Evolutionary conservation across 208 protist species (phyloP).

Genomic region (Wallacemonas sp.): DNA sequence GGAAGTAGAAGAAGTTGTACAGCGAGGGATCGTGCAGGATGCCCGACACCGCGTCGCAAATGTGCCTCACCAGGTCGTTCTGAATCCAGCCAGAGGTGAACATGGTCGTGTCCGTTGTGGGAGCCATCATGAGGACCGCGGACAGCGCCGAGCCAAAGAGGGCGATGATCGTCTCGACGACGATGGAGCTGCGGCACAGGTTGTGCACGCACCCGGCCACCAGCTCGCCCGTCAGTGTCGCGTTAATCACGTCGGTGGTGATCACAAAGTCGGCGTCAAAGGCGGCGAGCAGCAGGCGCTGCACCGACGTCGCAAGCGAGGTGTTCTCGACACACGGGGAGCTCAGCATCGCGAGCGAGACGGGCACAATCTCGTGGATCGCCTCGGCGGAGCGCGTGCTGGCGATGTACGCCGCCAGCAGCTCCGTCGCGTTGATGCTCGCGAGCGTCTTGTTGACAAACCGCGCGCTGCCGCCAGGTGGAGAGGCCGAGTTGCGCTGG

Average conservation of each 20-base stretch:
- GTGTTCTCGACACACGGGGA: conserved; percentile 18
- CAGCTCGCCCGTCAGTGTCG: conserved; percentile 34
- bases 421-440: conserved; percentile 31
- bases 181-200: conserved; percentile 46
- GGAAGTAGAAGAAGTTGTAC: conserved; percentile 76
- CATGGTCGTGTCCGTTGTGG: conserved; percentile 36
- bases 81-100: conserved; percentile 61
- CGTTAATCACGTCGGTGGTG: conserved; percentile 50
- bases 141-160: conserved; percentile 62
- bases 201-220: conserved; percentile 35
- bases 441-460: not conserved
- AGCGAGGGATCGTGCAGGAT: conserved; percentile 33
- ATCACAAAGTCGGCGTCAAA: conserved; percentile 55
- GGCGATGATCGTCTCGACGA: conserved; percentile 66
- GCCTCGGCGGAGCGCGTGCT: not conserved
- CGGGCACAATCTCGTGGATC: conserved; percentile 26
- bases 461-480: not conserved
- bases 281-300: conserved; percentile 61
- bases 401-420: conserved; percentile 38
- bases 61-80: conserved; percentile 32
- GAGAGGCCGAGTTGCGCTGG: not conserved
- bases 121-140: conserved; percentile 42
- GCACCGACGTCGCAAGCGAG: conserved; percentile 41
- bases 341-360: conserved; percentile 22
- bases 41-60: conserved; percentile 31